Evolutionary conservation across 2,329 filamentous ascomycete species (phyloP).

Genomic region (Drechslerella coelobrocha): DNA sequence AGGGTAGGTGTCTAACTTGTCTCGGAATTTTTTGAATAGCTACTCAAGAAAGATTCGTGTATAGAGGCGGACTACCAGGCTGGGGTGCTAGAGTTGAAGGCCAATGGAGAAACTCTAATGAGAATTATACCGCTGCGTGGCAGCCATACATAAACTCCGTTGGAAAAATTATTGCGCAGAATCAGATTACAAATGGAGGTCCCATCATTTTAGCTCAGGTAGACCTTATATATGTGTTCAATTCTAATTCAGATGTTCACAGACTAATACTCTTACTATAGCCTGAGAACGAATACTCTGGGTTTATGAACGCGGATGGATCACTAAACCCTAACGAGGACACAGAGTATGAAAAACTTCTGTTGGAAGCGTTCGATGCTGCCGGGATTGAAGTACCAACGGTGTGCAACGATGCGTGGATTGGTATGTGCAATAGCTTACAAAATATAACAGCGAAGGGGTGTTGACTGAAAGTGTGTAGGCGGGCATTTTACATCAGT

Average conservation of each 20-base stretch:
- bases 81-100: constrained; percentile 70
- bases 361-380: constrained; percentile 61
- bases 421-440: constrained; percentile 51
- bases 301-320: constrained; percentile 56
- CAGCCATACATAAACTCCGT: constrained; percentile 68
- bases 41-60: constrained; percentile 39
- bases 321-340: constrained; percentile 60
- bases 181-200: constrained; percentile 82
- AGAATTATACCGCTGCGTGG: constrained; percentile 53
- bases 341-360: constrained; percentile 58
- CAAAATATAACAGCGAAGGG: neutral
- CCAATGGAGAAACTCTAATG: constrained; percentile 52
- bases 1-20: constrained; percentile 13
- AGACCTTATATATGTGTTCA: constrained; percentile 1
- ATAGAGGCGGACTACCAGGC: constrained; percentile 79
- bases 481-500: constrained; percentile 61
- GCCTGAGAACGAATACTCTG: constrained; percentile 80
- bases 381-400: constrained; percentile 76
- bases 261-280: constrained; percentile 4
- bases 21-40: neutral
- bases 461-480: neutral
- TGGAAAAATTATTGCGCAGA: constrained; percentile 71
- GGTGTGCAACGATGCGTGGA: constrained; percentile 75
- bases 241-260: neutral
- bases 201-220: constrained; percentile 76